Evolutionary conservation across 345 rosid species (phyloP).

Genomic region (Camelina hispida): DNA sequence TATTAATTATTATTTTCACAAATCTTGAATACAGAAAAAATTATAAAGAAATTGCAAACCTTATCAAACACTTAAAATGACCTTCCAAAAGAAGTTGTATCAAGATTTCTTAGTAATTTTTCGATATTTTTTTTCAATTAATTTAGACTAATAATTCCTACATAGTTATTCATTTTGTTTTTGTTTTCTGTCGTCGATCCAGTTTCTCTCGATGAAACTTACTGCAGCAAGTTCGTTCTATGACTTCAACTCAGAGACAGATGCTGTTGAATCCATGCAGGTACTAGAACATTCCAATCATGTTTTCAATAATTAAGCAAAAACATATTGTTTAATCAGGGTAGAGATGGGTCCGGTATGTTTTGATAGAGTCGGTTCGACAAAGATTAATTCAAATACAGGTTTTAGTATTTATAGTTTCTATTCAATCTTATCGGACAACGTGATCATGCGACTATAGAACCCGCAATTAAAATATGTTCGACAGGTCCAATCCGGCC

Average conservation of each 20-base stretch:
- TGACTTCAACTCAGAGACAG: constrained; percentile 70
- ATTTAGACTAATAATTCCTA: not conserved
- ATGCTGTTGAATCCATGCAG: constrained; percentile 62
- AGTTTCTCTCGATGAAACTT: constrained; percentile 90
- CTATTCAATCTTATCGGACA: not conserved
- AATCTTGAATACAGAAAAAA: not conserved
- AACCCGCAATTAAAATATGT: not conserved
- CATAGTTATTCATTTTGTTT: not conserved
- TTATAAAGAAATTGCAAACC: not conserved
- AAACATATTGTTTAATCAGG: not conserved
- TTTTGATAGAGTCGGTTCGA: constrained; percentile 5
- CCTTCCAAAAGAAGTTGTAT: not conserved
- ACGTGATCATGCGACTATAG: not conserved
- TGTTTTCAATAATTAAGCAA: constrained; percentile 5
- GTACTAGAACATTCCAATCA: not conserved
- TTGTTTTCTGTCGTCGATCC: constrained; percentile 33
- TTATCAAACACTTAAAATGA: not conserved
- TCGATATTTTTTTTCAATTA: too few relatives aligned
- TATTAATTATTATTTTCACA: not conserved
- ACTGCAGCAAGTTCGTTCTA: constrained; percentile 68
- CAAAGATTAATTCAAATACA: not conserved
- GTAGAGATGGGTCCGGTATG: constrained; percentile 27
- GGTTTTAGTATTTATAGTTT: constrained; percentile 1
- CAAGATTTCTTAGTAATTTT: not conserved
- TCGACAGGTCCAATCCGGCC: constrained; percentile 13